These are phyloP conservation scores for Fusarium mundagurra DNA, from an alignment of 2,329 filamentous ascomycete genomes.

Conservation along the genomic window DNA sequence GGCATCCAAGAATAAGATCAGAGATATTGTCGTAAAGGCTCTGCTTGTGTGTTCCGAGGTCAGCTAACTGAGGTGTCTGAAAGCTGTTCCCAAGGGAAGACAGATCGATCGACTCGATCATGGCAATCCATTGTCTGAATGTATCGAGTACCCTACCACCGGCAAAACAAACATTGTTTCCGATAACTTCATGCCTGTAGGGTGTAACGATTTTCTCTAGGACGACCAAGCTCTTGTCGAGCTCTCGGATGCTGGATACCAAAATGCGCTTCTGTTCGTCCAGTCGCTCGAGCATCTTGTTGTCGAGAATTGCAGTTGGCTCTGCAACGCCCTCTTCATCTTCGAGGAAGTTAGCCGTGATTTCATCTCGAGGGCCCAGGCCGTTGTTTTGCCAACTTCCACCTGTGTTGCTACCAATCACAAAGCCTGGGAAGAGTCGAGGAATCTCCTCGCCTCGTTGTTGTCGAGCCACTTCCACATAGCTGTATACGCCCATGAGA, in stretches of 20 bases:
- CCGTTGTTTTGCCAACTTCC: slow-evolving; percentile 88
- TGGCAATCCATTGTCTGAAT: slow-evolving; percentile 88
- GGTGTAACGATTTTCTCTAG: slow-evolving; percentile 85
- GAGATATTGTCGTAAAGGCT: slow-evolving; percentile 92
- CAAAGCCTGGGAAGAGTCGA: slow-evolving; percentile 91
- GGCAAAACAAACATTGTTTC: slow-evolving; percentile 82
- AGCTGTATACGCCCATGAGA: slow-evolving; percentile 91
- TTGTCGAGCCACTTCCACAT: slow-evolving; percentile 93
- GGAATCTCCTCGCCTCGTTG: slow-evolving; percentile 94
- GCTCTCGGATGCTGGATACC: slow-evolving; percentile 83
- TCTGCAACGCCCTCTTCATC: slow-evolving; percentile 79
- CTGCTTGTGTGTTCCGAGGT: slow-evolving; percentile 92
- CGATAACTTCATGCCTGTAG: slow-evolving; percentile 79
- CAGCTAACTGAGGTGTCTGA: slow-evolving; percentile 84
- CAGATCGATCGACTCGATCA: slow-evolving; percentile 92
- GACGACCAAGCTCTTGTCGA: slow-evolving; percentile 84
- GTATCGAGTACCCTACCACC: slow-evolving; percentile 85
- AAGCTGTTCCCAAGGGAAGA: slow-evolving; percentile 80
- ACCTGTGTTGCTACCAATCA: slow-evolving; percentile 83
- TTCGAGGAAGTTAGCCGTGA: slow-evolving; percentile 86
- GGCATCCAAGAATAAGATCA: slow-evolving; percentile 86
- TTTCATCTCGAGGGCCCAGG: slow-evolving; percentile 71
- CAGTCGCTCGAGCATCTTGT: slow-evolving; percentile 80
- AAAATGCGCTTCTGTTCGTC: slow-evolving; percentile 88
- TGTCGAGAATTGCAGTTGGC: slow-evolving; percentile 78